Evolutionary conservation across 2,329 filamentous ascomycete genomes (phyloP).

Genomic region (Hypoxylon sp.): DNA sequence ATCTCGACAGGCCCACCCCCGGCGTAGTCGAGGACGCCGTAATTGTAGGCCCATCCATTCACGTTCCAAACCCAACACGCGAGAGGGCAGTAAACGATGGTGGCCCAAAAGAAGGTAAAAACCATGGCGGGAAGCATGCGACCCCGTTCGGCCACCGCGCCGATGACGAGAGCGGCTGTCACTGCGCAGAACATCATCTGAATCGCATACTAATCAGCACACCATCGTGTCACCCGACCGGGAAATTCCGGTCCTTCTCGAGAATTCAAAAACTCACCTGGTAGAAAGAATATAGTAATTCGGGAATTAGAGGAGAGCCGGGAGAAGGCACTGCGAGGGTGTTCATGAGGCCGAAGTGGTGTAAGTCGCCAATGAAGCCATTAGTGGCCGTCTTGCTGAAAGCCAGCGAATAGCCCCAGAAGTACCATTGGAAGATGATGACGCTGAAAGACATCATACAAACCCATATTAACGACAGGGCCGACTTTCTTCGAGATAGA

Average conservation of each 20-base stretch:
- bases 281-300: conserved; percentile 94
- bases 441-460: conserved; percentile 94
- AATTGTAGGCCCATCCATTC: conserved; percentile 92
- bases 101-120: conserved; percentile 96
- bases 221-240: neutral
- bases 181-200: conserved; percentile 98
- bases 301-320: conserved; percentile 88
- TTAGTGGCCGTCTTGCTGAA: conserved; percentile 86
- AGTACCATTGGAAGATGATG: conserved; percentile 98
- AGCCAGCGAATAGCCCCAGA: conserved; percentile 97
- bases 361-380: conserved; percentile 91
- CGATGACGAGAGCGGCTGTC: conserved; percentile 90
- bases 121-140: conserved; percentile 94
- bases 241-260: neutral
- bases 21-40: conserved; percentile 95
- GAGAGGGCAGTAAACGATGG: conserved; percentile 95
- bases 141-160: conserved; percentile 93
- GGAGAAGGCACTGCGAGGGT: conserved; percentile 87
- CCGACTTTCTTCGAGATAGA: conserved; percentile 96
- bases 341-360: conserved; percentile 89
- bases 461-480: conserved; percentile 96
- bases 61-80: conserved; percentile 97
- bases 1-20: conserved; percentile 98
- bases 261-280: conserved; percentile 68
- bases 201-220: conserved; percentile 24